A percentile compares a stretch with the other conserved stretches of the same genome.
Evolutionary conservation across 140 eudicot genomes (phyloP).

Genomic region (Cichorium intybus): DNA sequence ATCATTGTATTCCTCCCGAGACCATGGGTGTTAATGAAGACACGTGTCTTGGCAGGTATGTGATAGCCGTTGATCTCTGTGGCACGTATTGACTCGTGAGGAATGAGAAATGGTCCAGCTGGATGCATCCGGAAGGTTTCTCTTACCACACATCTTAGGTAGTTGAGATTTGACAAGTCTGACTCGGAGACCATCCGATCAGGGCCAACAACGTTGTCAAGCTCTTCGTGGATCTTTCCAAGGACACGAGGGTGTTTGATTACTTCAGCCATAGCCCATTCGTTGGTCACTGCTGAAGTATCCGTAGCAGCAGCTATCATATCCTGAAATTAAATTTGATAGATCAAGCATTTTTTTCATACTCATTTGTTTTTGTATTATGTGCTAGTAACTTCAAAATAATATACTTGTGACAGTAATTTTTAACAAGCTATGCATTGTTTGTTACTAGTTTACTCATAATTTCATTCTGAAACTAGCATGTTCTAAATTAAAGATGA

Average conservation of each 20-base stretch:
- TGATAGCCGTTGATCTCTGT: slow-evolving; percentile 83
- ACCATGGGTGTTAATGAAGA: slow-evolving; percentile 90
- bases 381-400: background rate
- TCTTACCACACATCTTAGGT: slow-evolving; percentile 78
- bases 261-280: slow-evolving; percentile 98
- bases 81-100: slow-evolving; percentile 74
- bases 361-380: background rate
- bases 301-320: slow-evolving; percentile 98
- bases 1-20: slow-evolving; percentile 68
- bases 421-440: no score
- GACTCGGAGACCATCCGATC: slow-evolving; percentile 75
- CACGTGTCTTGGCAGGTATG: slow-evolving; percentile 84
- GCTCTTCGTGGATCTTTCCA: slow-evolving; percentile 70
- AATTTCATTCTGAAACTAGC: no score
- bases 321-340: slow-evolving; percentile 37
- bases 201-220: slow-evolving; percentile 68
- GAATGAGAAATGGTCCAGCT: slow-evolving; percentile 96
- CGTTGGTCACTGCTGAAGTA: slow-evolving; percentile 93
- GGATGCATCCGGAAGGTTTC: slow-evolving; percentile 97
- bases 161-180: slow-evolving; percentile 65
- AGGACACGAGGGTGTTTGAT: slow-evolving; percentile 86
- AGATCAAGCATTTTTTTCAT: background rate
- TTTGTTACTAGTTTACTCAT: no score
- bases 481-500: no score
- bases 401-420: no score